A percentile compares a stretch with the other conserved stretches of the same genome.
Evolutionary conservation across 78 protist genomes (phyloP).

Genomic region (Dictyostelium firmibasis): DNA sequence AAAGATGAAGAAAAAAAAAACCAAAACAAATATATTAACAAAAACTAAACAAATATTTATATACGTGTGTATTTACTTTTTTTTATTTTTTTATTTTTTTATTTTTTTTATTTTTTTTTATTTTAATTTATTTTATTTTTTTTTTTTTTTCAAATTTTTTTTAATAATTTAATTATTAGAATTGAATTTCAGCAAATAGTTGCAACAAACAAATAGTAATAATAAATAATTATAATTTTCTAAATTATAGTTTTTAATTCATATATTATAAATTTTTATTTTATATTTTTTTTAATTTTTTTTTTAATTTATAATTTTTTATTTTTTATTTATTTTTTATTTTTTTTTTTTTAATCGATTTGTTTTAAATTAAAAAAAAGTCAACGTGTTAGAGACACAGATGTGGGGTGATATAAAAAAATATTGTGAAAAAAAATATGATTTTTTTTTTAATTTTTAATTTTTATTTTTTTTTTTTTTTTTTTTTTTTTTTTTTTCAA

Average conservation of each 20-base stretch:
- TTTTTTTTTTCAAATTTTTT: too few relatives aligned
- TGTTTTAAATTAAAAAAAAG: too few relatives aligned
- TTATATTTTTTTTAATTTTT: not conserved
- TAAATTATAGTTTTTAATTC: too few relatives aligned
- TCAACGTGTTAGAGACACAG: too few relatives aligned
- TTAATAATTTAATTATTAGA: not conserved
- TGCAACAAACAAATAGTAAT: too few relatives aligned
- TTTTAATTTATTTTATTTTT: too few relatives aligned
- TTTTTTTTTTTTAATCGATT: not conserved
- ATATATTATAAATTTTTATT: not conserved
- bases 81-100: too few relatives aligned
- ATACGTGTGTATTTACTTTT: too few relatives aligned
- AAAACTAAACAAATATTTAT: too few relatives aligned
- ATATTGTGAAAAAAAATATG: too few relatives aligned
- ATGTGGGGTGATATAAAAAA: not conserved
- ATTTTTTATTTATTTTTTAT: not conserved
- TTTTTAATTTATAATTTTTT: too few relatives aligned
- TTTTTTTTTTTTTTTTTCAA: not conserved
- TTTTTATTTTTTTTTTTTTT: not conserved
- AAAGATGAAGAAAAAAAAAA: not conserved
- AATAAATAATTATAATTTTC: too few relatives aligned
- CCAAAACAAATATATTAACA: not conserved
- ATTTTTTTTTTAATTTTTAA: not conserved
- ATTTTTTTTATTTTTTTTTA: not conserved
- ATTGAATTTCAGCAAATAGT: not conserved